Percentiles rank a stretch among this genome's conserved stretches.
Conservation (phyloP, 78 protist genomes). For the Dictyostelium brefeldianum region DNA sequence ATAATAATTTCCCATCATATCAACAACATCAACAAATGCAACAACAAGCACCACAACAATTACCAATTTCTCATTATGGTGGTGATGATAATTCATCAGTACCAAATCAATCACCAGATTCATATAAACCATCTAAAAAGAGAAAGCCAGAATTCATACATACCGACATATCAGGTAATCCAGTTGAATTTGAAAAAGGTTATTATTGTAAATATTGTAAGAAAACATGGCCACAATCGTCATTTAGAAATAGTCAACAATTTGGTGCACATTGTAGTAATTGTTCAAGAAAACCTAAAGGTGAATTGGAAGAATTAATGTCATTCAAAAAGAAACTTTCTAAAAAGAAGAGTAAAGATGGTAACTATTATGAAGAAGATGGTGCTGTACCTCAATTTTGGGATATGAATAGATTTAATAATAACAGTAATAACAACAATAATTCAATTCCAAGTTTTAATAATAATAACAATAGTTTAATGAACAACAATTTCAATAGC, state of each 20-base stretch:
- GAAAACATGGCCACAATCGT: constrained; percentile 80
- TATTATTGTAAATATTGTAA: constrained; percentile 83
- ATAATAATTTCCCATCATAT: background rate
- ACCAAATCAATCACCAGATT: constrained; percentile 37
- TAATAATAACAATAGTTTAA: background rate
- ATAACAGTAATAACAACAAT: background rate
- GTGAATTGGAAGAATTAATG: constrained; percentile 6
- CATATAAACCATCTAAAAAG: constrained; percentile 6
- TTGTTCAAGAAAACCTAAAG: constrained; percentile 83
- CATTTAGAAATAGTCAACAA: constrained; percentile 82
- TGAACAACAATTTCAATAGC: background rate
- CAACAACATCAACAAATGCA: too few species aligned
- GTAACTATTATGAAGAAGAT: constrained; percentile 8
- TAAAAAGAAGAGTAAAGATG: constrained; percentile 33
- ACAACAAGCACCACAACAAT: background rate
- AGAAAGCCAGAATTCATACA: constrained; percentile 9
- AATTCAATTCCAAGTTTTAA: too few species aligned
- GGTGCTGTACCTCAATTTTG: constrained; percentile 43
- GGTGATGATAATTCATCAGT: constrained; percentile 16
- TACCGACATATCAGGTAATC: constrained; percentile 1
- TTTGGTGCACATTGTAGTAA: constrained; percentile 87
- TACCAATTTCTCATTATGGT: background rate
- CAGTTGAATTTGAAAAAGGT: constrained; percentile 43
- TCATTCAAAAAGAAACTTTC: constrained; percentile 30
- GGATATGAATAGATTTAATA: constrained; percentile 17